Evolutionary conservation across 306 rosid species (phyloP), one percentile per base, ranked within the genome.

Genomic region (Arachis stenosperma): DNA sequence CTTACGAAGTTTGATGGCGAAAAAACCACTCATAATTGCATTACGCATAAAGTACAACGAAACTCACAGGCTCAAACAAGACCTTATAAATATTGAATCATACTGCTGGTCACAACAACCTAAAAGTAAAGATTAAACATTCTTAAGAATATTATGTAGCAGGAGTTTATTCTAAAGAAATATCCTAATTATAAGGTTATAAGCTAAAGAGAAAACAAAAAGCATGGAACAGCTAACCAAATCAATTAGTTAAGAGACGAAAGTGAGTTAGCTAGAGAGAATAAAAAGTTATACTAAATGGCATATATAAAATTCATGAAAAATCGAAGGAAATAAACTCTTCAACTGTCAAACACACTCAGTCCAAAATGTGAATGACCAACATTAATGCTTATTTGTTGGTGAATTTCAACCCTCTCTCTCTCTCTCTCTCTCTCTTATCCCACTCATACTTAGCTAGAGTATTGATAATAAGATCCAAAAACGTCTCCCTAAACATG

Each of bases 361-460:
- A 17, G 50, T 46, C 22, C 30, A 68, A 66, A 64, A 68, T 8
- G 57, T 11, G 59, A 68, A 54, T 17, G 48, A 4, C 17, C 57
- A 42, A 15, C 27, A 62, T 30, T 42, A 37, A 9, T 46, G 33
- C 50, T 74, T 76, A 63, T 67, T 43, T 64, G 43, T 67, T 7
- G 56, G 64, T 6, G 27, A 36, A 44, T 30, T 63, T 56, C 76
- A 36, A 80, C 69, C 13, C 56, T 2, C 46, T 9, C n/a, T 71
- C 22, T 6, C 15, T 77, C 39, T 40, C 53, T 9, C 53, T 9
- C n/a, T 71, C 22, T 6, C 15, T 77, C 39, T 40, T 75, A 50
- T 40, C 47, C 62, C 13, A 75, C 57, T 47, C 30, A 71, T 40
- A 79, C 41, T 33, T 27, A 75, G 76, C 70, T 77, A 11, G 9